Evolutionary conservation across 495 filamentous ascomycete species (phyloP).

Genomic region (Podospora fimiseda): DNA sequence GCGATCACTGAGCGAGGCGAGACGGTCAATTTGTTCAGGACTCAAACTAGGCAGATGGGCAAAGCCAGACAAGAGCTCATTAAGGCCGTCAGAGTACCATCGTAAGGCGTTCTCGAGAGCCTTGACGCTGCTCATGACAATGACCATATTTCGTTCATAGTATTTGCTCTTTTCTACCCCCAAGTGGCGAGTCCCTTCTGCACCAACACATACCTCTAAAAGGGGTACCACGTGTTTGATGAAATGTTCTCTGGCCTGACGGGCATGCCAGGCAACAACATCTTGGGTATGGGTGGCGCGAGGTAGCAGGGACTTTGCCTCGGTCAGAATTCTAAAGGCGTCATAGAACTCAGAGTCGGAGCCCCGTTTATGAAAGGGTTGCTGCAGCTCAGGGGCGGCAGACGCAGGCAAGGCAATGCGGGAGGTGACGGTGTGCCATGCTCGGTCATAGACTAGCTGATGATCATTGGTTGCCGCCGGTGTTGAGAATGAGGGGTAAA

Average conservation of each 20-base stretch:
- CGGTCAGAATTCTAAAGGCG: conserved; percentile 37
- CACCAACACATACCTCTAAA: conserved; percentile 31
- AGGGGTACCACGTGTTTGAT: conserved; percentile 45
- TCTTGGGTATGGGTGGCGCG: conserved; percentile 42
- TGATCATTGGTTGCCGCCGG: conserved; percentile 30
- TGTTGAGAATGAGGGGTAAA: conserved; percentile 17
- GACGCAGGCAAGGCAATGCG: conserved; percentile 53
- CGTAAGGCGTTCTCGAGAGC: conserved; percentile 45
- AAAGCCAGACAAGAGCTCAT: conserved; percentile 37
- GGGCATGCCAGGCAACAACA: conserved; percentile 46
- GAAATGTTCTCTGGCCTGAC: conserved; percentile 47
- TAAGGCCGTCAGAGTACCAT: conserved; percentile 45
- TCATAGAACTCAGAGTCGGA: conserved; percentile 34
- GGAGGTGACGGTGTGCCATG: conserved; percentile 62
- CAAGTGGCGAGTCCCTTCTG: conserved; percentile 6
- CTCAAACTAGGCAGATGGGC: conserved; percentile 10
- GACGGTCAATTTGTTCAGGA: conserved; percentile 15
- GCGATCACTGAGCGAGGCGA: conserved; percentile 36
- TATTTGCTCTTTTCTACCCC: conserved; percentile 11
- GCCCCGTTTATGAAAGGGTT: conserved; percentile 3
- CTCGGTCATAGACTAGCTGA: conserved; percentile 57
- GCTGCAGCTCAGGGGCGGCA: conserved; percentile 31
- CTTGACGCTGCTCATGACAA: conserved; percentile 41
- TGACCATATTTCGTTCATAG: conserved; percentile 33
- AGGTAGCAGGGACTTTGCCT: conserved; percentile 34